A percentile compares a stretch with the other conserved stretches of the same genome.
These are phyloP conservation scores for Meredithiella fracta DNA, from an alignment of 2,329 filamentous ascomycete species.

Conservation along the genomic window DNA sequence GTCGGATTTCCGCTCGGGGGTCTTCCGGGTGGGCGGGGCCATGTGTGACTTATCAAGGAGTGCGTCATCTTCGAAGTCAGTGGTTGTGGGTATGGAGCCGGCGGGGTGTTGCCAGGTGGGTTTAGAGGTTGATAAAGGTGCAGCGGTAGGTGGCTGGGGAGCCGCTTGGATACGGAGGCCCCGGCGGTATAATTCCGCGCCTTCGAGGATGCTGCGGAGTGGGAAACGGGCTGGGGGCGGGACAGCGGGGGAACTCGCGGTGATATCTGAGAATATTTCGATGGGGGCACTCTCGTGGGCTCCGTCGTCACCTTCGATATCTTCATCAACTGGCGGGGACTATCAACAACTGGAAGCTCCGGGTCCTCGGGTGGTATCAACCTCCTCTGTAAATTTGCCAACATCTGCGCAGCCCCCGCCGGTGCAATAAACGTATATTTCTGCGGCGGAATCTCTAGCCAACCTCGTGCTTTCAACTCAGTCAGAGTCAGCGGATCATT, in stretches of 20 bases:
- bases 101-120: too few species aligned
- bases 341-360: neutral
- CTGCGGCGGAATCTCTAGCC: slow-evolving; percentile 33
- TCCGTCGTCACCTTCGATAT: neutral
- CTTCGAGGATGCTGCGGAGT: neutral
- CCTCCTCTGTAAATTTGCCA: slow-evolving; percentile 34
- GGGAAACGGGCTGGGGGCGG: neutral
- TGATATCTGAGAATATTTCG: neutral
- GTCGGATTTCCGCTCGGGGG: neutral
- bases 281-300: too few species aligned
- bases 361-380: neutral
- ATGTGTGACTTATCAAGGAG: too few species aligned
- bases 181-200: neutral
- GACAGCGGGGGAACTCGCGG: neutral
- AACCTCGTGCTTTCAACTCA: slow-evolving; percentile 35
- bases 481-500: slow-evolving; percentile 39
- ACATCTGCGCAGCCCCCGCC: slow-evolving; percentile 38
- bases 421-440: slow-evolving; percentile 39
- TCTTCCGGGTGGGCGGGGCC: neutral
- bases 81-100: too few species aligned
- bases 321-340: neutral
- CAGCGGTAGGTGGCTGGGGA: too few species aligned
- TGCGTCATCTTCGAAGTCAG: too few species aligned
- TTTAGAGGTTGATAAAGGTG: too few species aligned
- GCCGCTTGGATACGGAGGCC: neutral